These are phyloP conservation scores for Dryas drummondii DNA, from an alignment of 306 rosid genomes.

Conservation along the genomic window DNA sequence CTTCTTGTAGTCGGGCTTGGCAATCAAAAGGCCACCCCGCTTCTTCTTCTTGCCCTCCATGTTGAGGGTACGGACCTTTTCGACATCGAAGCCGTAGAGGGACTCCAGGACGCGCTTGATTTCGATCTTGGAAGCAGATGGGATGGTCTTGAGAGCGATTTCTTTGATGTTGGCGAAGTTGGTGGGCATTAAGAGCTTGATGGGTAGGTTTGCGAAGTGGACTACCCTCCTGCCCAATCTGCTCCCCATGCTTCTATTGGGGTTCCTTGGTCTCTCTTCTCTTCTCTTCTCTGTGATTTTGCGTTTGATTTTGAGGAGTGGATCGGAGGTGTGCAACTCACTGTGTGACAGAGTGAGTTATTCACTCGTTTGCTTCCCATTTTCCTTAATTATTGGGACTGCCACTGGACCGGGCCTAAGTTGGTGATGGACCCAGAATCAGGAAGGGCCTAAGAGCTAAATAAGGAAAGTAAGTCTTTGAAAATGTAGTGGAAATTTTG, in stretches of 20 bases:
- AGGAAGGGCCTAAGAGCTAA: too few relatives aligned
- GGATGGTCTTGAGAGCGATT: slow-evolving; percentile 75
- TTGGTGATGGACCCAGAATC: too few relatives aligned
- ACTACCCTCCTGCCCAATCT: slow-evolving; percentile 60
- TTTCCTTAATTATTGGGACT: too few relatives aligned
- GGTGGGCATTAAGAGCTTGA: slow-evolving; percentile 65
- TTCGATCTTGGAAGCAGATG: slow-evolving; percentile 80
- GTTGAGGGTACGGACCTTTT: slow-evolving; percentile 75
- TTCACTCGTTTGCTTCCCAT: too few relatives aligned
- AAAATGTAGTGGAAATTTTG: too few relatives aligned
- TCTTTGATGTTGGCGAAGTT: slow-evolving; percentile 52
- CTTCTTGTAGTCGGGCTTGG: slow-evolving; percentile 84
- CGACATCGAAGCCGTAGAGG: slow-evolving; percentile 69
- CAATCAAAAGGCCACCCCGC: slow-evolving; percentile 49
- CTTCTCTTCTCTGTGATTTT: background rate
- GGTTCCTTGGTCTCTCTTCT: too few relatives aligned
- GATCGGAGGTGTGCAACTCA: too few relatives aligned
- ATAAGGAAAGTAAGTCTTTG: too few relatives aligned
- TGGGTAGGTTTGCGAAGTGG: slow-evolving; percentile 57
- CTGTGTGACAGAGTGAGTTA: too few relatives aligned
- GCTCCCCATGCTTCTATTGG: slow-evolving; percentile 45
- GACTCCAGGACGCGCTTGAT: slow-evolving; percentile 68
- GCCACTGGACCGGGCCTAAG: too few relatives aligned
- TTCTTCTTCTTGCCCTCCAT: slow-evolving; percentile 84
- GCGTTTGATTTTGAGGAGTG: background rate